These are phyloP conservation scores for Magnolia sinica DNA, from an alignment of 164 flowering plant species.

Conservation along the genomic window DNA sequence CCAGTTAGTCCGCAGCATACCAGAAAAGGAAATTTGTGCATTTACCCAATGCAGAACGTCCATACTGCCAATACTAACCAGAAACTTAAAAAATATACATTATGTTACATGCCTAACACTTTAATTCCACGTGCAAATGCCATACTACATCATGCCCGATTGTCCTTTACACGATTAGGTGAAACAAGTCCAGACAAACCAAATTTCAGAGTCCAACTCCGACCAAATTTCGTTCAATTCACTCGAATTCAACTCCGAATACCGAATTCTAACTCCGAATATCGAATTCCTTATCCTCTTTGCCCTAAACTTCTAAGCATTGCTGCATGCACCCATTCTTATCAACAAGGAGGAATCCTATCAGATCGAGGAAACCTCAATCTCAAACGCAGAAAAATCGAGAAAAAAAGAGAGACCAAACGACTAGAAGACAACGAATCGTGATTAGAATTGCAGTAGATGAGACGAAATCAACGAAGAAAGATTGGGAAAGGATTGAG, in stretches of 20 bases:
- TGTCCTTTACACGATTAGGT: not conserved
- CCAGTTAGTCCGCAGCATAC: no score
- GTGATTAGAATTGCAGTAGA: not conserved
- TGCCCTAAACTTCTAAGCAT: not conserved
- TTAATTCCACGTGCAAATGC: not conserved
- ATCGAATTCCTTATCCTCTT: not conserved
- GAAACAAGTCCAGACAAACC: not conserved
- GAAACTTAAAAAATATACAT: not conserved
- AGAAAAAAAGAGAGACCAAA: not conserved
- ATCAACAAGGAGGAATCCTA: not conserved
- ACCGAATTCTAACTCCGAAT: not conserved
- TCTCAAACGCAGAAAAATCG: not conserved
- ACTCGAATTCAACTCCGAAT: not conserved
- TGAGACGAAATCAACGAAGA: not conserved
- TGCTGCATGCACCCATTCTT: not conserved
- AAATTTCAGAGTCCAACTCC: not conserved
- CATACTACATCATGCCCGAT: not conserved
- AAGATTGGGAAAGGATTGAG: not conserved
- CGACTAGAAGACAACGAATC: not conserved
- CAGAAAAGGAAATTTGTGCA: no score
- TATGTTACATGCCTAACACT: not conserved
- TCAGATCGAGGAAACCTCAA: not conserved
- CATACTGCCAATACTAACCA: not conserved
- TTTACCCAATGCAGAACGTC: no score
- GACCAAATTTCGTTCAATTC: not conserved